Evolutionary conservation across 2,329 filamentous ascomycete genomes (phyloP).

Genomic region (Immersiporthe knoxdaviesiana): DNA sequence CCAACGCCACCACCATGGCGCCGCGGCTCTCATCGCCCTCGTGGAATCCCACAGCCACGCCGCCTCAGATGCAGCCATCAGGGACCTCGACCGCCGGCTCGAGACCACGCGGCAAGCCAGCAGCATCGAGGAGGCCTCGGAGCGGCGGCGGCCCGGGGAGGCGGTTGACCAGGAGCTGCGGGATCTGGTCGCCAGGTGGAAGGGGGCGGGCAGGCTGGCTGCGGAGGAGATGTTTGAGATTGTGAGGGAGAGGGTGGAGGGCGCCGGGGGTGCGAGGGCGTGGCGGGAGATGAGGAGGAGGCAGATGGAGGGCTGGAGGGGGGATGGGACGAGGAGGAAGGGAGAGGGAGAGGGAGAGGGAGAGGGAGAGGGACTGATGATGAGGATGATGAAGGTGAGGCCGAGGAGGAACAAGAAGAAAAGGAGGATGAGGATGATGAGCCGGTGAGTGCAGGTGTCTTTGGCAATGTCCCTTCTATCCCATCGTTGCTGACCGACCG

Average conservation of each 20-base stretch:
- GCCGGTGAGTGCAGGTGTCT: conserved; percentile 15
- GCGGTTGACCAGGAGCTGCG: conserved; percentile 58
- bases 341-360: background rate
- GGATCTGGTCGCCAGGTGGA: conserved; percentile 63
- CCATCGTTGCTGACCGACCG: conserved; percentile 2
- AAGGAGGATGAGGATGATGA: conserved; percentile 13
- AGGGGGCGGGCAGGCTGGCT: conserved; percentile 59
- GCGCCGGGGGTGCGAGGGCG: conserved; percentile 19
- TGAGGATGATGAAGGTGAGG: background rate
- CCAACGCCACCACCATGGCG: conserved; percentile 26
- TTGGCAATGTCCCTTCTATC: too few species aligned
- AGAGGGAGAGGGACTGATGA: background rate
- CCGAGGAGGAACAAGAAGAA: background rate
- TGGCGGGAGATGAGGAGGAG: conserved; percentile 28
- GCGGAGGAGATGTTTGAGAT: conserved; percentile 52
- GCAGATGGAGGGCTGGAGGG: conserved; percentile 26
- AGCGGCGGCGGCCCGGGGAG: conserved; percentile 23
- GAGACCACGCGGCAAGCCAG: conserved; percentile 51
- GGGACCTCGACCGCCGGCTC: conserved; percentile 36
- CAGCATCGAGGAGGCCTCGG: conserved; percentile 47
- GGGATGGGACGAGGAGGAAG: conserved; percentile 20
- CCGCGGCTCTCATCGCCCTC: conserved; percentile 26
- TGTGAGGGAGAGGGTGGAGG: conserved; percentile 30
- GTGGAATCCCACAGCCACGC: conserved; percentile 14
- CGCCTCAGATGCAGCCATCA: conserved; percentile 21